Base-by-base conservation (phyloP, 2,329 filamentous ascomycete species). In the Venturia asperata region DNA sequence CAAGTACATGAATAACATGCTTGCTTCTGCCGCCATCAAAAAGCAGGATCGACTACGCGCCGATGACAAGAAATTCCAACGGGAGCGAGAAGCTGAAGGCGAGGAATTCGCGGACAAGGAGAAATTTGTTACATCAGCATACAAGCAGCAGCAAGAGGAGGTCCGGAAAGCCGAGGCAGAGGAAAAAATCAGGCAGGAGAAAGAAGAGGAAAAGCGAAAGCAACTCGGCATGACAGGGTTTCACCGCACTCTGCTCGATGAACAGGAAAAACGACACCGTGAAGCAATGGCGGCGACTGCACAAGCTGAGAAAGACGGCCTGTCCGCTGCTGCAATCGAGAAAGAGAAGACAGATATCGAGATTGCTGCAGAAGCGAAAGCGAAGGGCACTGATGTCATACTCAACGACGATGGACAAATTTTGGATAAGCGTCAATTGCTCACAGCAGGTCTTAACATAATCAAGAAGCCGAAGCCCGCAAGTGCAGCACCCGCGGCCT, bases 331-430 rank as follows among this genome's bases (percentile, higher is more conserved):
- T 37, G 74, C 76, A 47, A 74, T 78, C 64, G 72, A 77, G 30
- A 76, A 77, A 64, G 79, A 80, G 62, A 85, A 83, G 73, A 80
- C 80, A 0, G 86, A 87, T 21, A 83, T 82, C 1, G 84, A 92
- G 42, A 71, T 86, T n/a, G 88, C 87, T 5, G 81, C 79, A 61
- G 87, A 90, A 70, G 81, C 91, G 63, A 87, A 87, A 64, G 82
- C 84, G 47, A 85, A 81, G 68, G 84, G 83, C 34, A 78, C 80
- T 79, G 68, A 86, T 77, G 83, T 94, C 47, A 83, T 85, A 9
- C 77, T 93, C 70, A 93, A 93, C 71, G 90, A 94, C 67, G 90
- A 94, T 47, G 90, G 90, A 0, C 85, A 92, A 72, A 87, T 94
- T 1, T 87, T 91, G 34, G 90, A 95, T 73, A 93, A 92, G 79